phyloP scores from a whole-genome alignment of 2,329 filamentous ascomycete genomes.

The Penicillium frequentans region DNA sequence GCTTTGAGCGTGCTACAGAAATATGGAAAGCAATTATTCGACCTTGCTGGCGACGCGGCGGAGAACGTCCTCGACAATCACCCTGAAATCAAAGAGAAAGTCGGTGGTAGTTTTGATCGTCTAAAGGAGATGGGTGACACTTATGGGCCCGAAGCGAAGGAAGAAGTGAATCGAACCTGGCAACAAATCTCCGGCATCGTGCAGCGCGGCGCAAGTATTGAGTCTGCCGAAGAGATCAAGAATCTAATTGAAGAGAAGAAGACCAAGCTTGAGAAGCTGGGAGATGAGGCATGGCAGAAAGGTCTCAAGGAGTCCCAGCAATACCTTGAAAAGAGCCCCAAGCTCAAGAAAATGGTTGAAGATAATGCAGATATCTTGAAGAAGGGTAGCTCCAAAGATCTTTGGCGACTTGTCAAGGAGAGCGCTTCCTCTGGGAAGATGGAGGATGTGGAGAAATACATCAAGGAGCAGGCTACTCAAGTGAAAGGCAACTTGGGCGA shows the following conservation, averaged over 20 bases:
- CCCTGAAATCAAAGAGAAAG: slow-evolving; percentile 66
- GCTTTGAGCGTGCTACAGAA: slow-evolving; percentile 35
- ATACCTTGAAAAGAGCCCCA: background rate
- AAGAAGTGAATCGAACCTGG: slow-evolving; percentile 73
- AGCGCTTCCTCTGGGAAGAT: background rate
- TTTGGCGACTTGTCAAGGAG: background rate
- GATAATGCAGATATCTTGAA: background rate
- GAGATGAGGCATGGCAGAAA: slow-evolving; percentile 64
- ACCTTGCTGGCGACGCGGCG: slow-evolving; percentile 56
- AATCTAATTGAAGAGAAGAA: slow-evolving; percentile 69
- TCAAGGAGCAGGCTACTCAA: background rate
- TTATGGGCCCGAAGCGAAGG: slow-evolving; percentile 74
- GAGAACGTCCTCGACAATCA: background rate
- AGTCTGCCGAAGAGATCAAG: slow-evolving; percentile 54
- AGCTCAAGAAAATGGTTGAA: background rate
- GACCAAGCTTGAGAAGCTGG: slow-evolving; percentile 64
- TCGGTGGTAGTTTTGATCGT: slow-evolving; percentile 67
- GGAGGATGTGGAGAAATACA: background rate
- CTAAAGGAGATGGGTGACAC: slow-evolving; percentile 68
- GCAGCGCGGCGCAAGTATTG: slow-evolving; percentile 56
- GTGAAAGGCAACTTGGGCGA: background rate
- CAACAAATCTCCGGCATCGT: slow-evolving; percentile 45
- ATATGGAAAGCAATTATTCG: slow-evolving; percentile 66
- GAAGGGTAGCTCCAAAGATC: background rate
- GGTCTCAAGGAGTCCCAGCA: background rate